Base-by-base conservation (phyloP, 352 stramenopile genomes). In the Globisporangium nodosum region DNA sequence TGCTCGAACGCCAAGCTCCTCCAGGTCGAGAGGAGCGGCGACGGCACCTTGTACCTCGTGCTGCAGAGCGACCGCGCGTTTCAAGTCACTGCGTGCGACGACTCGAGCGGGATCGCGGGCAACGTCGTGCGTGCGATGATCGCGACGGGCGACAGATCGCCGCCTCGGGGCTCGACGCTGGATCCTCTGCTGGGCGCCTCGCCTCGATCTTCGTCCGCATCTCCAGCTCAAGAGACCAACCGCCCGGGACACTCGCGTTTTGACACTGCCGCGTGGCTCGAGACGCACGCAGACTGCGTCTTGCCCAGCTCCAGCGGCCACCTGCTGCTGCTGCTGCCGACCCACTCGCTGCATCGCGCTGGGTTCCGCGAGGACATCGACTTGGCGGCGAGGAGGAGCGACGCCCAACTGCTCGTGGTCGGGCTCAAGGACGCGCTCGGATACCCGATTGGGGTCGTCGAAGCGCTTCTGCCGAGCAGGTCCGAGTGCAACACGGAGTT, bases 1-100 rank as follows among this genome's bases (percentile, higher is more conserved):
- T 68, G 70, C 18, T 53, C 16, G 13, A 60, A 60, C 39, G 60
- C 64, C 6, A 57, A 65, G 31, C 63, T 81, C 6, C 60, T 69
- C 15, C 64, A 74, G 15, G 37, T 78, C 21, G 70, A 77, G 48
- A 43, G 49, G n/a, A 54, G 42, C 15, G 40, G 37, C 27, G 27
- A 39, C 2, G 24, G 24, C 24, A 39, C 24, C 16, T 45, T 7
- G 1, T 63, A 55, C 30, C 35, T 71, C 21, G 58, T 69, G 16
- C 15, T 58, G 13, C 61, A 64, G 15, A 39, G 49, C 16, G 54
- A 40, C 5, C 52, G 56, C 24, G 11, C 33, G 16, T 58, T 60
- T 16, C 42, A 46, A 2, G 11, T 63, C 6, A 21, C 20, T 20
- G 42, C 59, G 16, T 27, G 13, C 35, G 54, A 57, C 24, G 30